These are phyloP conservation scores for Linnemannia schmuckeri DNA, from an alignment of 192 early-diverging fungal species.

Conservation along the genomic window DNA sequence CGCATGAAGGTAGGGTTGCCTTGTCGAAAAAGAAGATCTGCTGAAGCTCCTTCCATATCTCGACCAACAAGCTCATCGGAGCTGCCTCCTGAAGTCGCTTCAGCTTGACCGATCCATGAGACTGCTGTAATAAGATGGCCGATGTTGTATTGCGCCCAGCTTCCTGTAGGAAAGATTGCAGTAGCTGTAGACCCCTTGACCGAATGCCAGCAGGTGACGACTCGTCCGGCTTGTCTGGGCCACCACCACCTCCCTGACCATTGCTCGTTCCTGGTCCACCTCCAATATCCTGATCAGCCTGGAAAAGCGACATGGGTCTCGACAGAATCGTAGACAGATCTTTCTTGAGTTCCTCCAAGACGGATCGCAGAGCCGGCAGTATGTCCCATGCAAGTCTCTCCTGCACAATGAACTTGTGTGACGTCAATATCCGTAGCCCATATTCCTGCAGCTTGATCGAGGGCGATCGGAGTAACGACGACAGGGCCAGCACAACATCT, in stretches of 20 bases:
- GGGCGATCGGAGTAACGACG: constrained; percentile 24
- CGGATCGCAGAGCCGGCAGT: neutral
- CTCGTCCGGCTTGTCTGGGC: constrained; percentile 1
- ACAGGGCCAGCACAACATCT: neutral
- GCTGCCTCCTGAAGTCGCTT: neutral
- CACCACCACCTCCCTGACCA: constrained; percentile 8
- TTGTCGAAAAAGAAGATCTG: constrained; percentile 9
- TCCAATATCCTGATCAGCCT: neutral
- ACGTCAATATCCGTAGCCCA: constrained; percentile 33
- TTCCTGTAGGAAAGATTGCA: constrained; percentile 29
- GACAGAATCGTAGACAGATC: neutral
- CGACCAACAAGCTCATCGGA: constrained; percentile 4
- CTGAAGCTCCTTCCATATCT: constrained; percentile 31
- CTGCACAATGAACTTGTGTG: constrained; percentile 14
- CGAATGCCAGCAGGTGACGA: constrained; percentile 6
- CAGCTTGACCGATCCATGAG: neutral
- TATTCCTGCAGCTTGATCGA: constrained; percentile 44
- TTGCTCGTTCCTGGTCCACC: neutral
- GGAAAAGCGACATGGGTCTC: neutral
- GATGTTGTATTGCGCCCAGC: constrained; percentile 1
- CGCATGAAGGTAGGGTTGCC: neutral
- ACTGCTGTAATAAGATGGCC: neutral
- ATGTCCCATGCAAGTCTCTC: constrained; percentile 13
- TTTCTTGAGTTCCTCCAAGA: constrained; percentile 12
- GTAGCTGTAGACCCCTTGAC: constrained; percentile 17